phyloP scores from a whole-genome alignment of 768 basidiomycete genomes.

The Mycena haematopus region DNA sequence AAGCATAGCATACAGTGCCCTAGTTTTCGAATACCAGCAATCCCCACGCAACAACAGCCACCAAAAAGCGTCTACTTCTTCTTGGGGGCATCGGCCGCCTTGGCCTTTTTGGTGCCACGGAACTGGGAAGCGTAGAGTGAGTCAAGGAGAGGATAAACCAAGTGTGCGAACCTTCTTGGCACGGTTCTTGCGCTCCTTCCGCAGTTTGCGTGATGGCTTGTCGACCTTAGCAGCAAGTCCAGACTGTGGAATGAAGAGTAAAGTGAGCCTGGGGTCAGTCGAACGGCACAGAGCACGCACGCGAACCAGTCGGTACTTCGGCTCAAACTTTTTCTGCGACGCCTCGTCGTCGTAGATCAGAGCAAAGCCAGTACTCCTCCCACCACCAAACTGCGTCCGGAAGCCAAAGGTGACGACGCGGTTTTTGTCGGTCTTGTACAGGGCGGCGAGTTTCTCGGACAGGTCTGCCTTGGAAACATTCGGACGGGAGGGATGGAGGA shows the following conservation, averaged over 20 bases:
- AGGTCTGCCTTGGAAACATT: conserved; percentile 94
- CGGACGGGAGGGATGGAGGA: conserved; percentile 93
- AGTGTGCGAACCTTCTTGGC: conserved; percentile 83
- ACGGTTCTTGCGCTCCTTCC: conserved; percentile 99
- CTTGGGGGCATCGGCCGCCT: conserved; percentile 91
- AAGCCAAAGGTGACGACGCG: conserved; percentile 96
- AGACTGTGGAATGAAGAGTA: conserved; percentile 49
- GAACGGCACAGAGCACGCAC: conserved; percentile 56
- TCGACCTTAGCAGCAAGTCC: conserved; percentile 80
- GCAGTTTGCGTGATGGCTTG: conserved; percentile 93
- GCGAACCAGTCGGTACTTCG: conserved; percentile 91
- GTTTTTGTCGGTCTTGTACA: conserved; percentile 93
- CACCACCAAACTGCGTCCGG: conserved; percentile 97
- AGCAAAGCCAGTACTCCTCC: conserved; percentile 95
- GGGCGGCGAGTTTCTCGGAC: conserved; percentile 85
- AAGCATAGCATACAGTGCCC: conserved; percentile 39
- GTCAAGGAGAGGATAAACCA: conserved; percentile 2
- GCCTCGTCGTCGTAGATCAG: conserved; percentile 97
- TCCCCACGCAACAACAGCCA: conserved; percentile 29
- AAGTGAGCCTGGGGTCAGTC: conserved; percentile 9
- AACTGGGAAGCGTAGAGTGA: conserved; percentile 55
- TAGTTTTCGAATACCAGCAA: conserved; percentile 36
- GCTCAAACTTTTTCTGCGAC: conserved; percentile 96
- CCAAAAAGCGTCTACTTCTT: conserved; percentile 71
- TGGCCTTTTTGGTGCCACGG: conserved; percentile 94